A percentile compares a stretch with the other conserved stretches of the same genome.
Evolutionary conservation across 345 rosid species (phyloP).

Genomic region (Cochlearia excelsa): DNA sequence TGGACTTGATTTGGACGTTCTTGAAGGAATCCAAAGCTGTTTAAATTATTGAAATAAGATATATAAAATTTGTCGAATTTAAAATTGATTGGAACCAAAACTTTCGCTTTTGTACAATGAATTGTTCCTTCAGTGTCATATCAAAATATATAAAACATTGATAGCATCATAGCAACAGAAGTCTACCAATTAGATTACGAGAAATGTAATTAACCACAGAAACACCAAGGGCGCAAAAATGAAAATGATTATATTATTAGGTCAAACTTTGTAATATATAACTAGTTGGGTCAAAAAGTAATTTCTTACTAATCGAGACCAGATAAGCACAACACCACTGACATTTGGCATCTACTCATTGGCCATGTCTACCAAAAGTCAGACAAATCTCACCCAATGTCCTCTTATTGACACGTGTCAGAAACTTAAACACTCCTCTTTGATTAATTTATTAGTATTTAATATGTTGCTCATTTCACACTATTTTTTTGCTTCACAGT

Average conservation of each 20-base stretch:
- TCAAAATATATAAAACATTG: conserved; percentile 17
- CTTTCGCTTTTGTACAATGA: conserved; percentile 25
- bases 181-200: conserved; percentile 29
- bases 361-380: conserved; percentile 18
- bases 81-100: conserved; percentile 25
- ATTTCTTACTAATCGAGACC: conserved; percentile 18
- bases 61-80: background rate
- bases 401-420: conserved; percentile 39
- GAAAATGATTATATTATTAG: conserved; percentile 3
- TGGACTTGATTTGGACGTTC: conserved; percentile 4
- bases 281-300: conserved; percentile 20
- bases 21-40: conserved; percentile 15
- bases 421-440: conserved; percentile 5
- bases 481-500: conserved; percentile 4
- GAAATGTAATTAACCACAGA: conserved; percentile 2
- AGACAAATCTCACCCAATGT: conserved; percentile 37
- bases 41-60: conserved; percentile 6
- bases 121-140: conserved; percentile 17
- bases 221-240: conserved; percentile 2
- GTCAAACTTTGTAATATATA: conserved; percentile 7
- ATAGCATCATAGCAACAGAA: conserved; percentile 32
- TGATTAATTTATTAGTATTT: conserved; percentile 5
- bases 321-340: conserved; percentile 40
- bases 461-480: conserved; percentile 17
- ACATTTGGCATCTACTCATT: conserved; percentile 36